phyloP scores from a whole-genome alignment of 495 filamentous ascomycete genomes.

The Oidiodendron maius region DNA sequence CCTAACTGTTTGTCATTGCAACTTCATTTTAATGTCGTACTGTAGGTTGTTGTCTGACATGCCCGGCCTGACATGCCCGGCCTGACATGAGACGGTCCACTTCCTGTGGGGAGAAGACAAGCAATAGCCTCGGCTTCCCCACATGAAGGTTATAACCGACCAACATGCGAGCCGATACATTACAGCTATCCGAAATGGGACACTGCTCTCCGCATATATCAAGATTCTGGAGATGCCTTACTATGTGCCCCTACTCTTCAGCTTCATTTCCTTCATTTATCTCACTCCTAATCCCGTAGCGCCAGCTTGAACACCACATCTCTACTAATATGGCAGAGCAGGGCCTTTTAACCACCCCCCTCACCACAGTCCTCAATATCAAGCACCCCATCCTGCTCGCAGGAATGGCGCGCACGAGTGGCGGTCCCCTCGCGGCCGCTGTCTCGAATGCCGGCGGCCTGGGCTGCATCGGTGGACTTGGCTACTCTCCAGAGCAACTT shows the following conservation, averaged over 20 bases:
- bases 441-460: slow-evolving; percentile 86
- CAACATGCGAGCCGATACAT: too few relatives aligned
- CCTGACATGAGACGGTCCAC: too few relatives aligned
- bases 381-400: slow-evolving; percentile 79
- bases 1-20: too few relatives aligned
- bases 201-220: neutral
- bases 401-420: slow-evolving; percentile 80
- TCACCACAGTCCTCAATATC: slow-evolving; percentile 68
- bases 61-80: too few relatives aligned
- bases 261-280: neutral
- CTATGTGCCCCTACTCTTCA: neutral
- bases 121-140: neutral
- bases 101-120: too few relatives aligned
- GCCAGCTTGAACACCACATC: neutral
- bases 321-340: slow-evolving; percentile 18
- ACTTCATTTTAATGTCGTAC: too few relatives aligned
- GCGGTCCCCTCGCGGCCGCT: slow-evolving; percentile 72
- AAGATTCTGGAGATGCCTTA: neutral
- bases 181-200: too few relatives aligned
- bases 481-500: slow-evolving; percentile 77
- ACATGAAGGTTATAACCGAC: neutral
- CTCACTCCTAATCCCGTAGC: neutral
- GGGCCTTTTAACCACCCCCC: slow-evolving; percentile 64
- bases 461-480: slow-evolving; percentile 77
- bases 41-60: too few relatives aligned